Conservation (phyloP, 768 basidiomycete genomes). For the Trametes cingulata region DNA sequence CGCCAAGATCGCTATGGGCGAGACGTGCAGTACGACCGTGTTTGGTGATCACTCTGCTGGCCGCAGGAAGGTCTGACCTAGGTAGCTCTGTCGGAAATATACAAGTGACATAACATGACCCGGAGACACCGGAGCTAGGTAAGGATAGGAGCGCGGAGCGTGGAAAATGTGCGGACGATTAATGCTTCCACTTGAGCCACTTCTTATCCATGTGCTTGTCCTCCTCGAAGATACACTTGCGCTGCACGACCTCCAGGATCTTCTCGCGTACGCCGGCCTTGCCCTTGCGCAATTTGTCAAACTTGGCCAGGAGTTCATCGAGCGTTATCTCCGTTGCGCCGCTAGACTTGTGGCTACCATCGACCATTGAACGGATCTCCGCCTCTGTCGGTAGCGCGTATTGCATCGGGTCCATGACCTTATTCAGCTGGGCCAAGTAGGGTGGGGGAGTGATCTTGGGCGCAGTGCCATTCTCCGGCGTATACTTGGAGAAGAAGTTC, state of each 20-base stretch:
- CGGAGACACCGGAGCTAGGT: not conserved
- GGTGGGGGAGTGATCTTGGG: conserved; percentile 31
- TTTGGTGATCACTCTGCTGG: too few relatives aligned
- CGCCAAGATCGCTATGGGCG: too few relatives aligned
- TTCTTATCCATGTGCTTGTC: conserved; percentile 50
- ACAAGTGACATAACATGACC: not conserved
- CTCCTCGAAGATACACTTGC: conserved; percentile 63
- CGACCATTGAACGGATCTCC: conserved; percentile 67
- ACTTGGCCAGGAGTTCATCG: conserved; percentile 63
- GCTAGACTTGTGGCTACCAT: conserved; percentile 60
- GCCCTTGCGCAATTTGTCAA: conserved; percentile 47
- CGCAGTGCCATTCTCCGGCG: conserved; percentile 37
- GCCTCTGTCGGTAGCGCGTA: conserved; percentile 77
- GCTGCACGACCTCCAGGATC: conserved; percentile 70
- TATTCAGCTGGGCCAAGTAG: conserved; percentile 21
- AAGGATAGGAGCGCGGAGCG: not conserved
- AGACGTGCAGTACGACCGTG: too few relatives aligned
- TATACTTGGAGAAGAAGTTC: conserved; percentile 66
- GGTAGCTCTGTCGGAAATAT: too few relatives aligned
- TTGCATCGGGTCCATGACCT: conserved; percentile 34
- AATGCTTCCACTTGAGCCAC: conserved; percentile 63
- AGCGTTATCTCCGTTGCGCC: conserved; percentile 61
- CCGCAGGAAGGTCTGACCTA: too few relatives aligned
- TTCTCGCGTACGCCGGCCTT: conserved; percentile 73
- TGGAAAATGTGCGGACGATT: not conserved